Evolutionary conservation across 2,329 filamentous ascomycete genomes (phyloP), one percentile per base, ranked within the genome.

Genomic region (Endoconidiophora laricicola): DNA sequence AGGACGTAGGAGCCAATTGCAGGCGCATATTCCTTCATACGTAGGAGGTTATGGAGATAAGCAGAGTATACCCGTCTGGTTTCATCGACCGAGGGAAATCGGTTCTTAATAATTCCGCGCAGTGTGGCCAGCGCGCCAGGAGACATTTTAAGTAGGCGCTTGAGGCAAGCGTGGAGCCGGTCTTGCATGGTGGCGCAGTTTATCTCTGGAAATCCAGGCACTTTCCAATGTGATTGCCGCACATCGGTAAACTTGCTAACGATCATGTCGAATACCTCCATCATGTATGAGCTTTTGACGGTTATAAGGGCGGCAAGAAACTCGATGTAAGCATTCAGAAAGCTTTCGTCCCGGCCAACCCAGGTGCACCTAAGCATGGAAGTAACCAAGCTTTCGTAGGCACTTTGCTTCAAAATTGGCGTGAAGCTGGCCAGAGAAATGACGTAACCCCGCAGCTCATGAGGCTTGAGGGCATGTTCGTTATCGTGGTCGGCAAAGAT

Each of bases 31-130:
- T 78, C 72, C 48, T 83, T 79, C 33, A 96, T 69, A 52, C 73
- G 76, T 23, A 96, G 69, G 7, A 96, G 69, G 60, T 96, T 94
- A 58, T 82, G 74, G 52, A 94, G 81, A 60, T 93, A 98, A n/a
- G 81, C 78, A 57, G 90, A 76, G 61, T 94, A 87, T n/a, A 77
- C 72, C 56, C 79, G 80, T 55, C 82, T 81, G 3, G 81, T 78
- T 48, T 94, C 85, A 55, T 81, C 81, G 46, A 83, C 73, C 53
- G 79, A 84, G 1, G 87, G 86, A 54, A 93, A 94, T 40, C 79
- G 80, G 46, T 69, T 64, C 45, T 74, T 66, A 38, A 94, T 64
- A 45, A 87, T 69, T 33, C 76, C 73, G 37, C 81, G 76, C 26
- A 95, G 68, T 2, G 81, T 73, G 36, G 78, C 71, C 54, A 79